Evolutionary conservation across 176 grass and related monocot species (phyloP), one percentile per base, ranked within the genome.

Genomic region (Triticum dicoccoides): DNA sequence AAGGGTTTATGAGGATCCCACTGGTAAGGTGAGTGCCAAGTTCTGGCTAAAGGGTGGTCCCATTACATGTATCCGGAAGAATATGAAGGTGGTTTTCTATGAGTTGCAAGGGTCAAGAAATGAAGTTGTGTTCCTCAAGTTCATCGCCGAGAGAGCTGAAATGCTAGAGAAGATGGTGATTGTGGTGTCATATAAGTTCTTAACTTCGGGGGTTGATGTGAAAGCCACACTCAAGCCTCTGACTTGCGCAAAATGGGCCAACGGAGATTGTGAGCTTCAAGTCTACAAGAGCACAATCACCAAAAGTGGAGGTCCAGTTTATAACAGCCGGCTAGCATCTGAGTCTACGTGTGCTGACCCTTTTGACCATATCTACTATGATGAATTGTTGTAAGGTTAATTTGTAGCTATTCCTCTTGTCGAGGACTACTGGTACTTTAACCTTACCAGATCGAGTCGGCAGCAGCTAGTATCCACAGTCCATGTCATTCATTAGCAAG

Each of bases 41-140:
- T 23, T 73, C 39, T 73, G 69, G 69, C 11, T 44, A 42, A 11
- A 73, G 38, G 69, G 69, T 10, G 37, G 69, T 24, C 69, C 69
- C 69, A 73, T 73, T 24, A 73, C 69, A 21, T 73, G 69, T 73
- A n/a, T 73, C 38, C 69, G 23, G 38, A 4, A 39, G 4, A 39
- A 44, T 21, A 42, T 73, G 69, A 73, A 73, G 21, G 4, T 44
- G 21, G 37, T 73, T 73, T 73, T 73, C 38, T 37, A 73, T 73
- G 69, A 44, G 38, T 73, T 73, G 38, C 69, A 5, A 44, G 69
- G 69, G 41, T 72, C 20, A 6, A 44, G 23, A 42, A 73, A 73
- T 39, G 69, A 73, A 39, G 11, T 73, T 44, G 69, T 73, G 69
- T 73, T 73, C 37, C 69, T 73, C 69, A 73, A 73, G 38, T 73